Conservation (phyloP, 345 rosid genomes). For the Gossypium ekmanianum region DNA sequence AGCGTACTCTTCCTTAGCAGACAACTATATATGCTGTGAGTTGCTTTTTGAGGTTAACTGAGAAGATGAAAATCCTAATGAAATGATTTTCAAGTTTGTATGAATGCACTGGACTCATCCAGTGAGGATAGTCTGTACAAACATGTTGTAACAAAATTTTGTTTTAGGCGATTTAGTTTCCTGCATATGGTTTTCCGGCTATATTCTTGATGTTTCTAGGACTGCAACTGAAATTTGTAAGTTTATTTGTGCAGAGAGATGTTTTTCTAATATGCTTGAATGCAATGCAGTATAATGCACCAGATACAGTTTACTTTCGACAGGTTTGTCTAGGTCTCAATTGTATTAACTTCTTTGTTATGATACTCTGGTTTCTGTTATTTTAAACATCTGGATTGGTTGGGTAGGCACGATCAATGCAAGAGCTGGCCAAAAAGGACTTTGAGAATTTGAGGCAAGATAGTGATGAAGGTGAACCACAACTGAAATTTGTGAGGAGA, state of each 20-base stretch:
- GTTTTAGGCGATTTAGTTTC: background rate
- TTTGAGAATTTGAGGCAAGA: conserved; percentile 91
- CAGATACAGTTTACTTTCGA: conserved; percentile 85
- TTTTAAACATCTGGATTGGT: conserved; percentile 21
- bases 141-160: background rate
- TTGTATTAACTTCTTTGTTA: background rate
- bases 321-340: conserved; percentile 54
- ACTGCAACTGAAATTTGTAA: conserved; percentile 14
- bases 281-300: conserved; percentile 92
- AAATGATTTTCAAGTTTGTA: background rate
- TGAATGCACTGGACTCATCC: background rate
- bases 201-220: conserved; percentile 13
- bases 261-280: conserved; percentile 79
- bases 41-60: conserved; percentile 1
- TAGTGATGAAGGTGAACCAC: conserved; percentile 80
- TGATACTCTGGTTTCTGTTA: conserved; percentile 7
- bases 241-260: conserved; percentile 60
- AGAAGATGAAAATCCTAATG: background rate
- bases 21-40: background rate
- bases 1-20: background rate
- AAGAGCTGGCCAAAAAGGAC: conserved; percentile 86
- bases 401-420: conserved; percentile 77
- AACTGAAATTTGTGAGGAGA: conserved; percentile 55
- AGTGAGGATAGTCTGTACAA: background rate
- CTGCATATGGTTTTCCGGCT: conserved; percentile 4